Evolutionary conservation across 805 yeast species (phyloP).

Genomic region (Candida verbasci): DNA sequence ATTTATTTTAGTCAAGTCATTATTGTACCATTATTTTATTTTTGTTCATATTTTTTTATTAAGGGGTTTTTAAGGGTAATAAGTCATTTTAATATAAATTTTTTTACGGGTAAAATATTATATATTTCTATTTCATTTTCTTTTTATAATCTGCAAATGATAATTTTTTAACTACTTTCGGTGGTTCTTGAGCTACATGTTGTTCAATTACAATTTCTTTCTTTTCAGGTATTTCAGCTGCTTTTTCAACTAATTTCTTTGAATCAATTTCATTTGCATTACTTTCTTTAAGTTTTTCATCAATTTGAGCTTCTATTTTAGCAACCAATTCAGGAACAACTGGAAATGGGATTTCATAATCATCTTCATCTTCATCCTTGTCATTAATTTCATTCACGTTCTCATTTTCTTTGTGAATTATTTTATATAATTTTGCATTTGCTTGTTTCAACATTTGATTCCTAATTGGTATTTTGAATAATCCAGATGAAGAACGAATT

Average conservation of each 20-base stretch:
- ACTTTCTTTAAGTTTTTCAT: slow-evolving; percentile 5
- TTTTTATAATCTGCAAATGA: slow-evolving; percentile 75
- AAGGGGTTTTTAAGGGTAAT: slow-evolving; percentile 7
- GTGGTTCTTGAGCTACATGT: slow-evolving; percentile 1
- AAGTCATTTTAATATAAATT: slow-evolving; percentile 1
- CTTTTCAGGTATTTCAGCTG: neutral
- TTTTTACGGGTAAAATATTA: slow-evolving; percentile 3
- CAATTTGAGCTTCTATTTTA: slow-evolving; percentile 18
- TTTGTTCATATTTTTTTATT: slow-evolving; percentile 1
- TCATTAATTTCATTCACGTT: neutral
- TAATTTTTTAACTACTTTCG: slow-evolving; percentile 39
- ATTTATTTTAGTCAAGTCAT: neutral
- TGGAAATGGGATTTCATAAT: slow-evolving; percentile 15
- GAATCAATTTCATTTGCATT: neutral
- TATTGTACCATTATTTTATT: slow-evolving; percentile 1
- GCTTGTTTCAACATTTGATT: slow-evolving; percentile 19
- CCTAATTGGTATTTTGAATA: slow-evolving; percentile 22
- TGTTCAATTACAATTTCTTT: slow-evolving; percentile 6
- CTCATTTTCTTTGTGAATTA: slow-evolving; percentile 5
- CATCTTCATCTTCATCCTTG: slow-evolving; percentile 5
- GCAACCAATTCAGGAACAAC: slow-evolving; percentile 20
- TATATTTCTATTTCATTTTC: slow-evolving; percentile 31
- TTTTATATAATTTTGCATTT: slow-evolving; percentile 5
- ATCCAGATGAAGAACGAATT: neutral
- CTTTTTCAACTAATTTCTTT: neutral